Conservation (phyloP, 139 green algal species). For the Micractinium conductrix region DNA sequence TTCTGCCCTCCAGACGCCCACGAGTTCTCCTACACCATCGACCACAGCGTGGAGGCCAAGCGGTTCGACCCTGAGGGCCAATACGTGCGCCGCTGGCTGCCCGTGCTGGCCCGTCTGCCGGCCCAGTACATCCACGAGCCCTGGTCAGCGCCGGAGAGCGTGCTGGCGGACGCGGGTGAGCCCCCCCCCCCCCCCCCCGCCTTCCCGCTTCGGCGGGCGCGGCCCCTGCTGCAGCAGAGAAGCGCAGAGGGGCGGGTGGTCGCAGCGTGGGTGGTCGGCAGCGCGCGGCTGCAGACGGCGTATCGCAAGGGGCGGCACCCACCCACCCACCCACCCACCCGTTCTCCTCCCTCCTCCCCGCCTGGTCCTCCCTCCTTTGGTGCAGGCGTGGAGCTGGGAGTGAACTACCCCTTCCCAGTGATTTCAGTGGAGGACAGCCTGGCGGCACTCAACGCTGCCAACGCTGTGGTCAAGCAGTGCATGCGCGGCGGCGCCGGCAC, state of each 20-base stretch:
- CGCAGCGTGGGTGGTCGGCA: no score
- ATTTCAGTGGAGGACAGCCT: constrained; percentile 50
- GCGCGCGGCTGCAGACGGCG: no score
- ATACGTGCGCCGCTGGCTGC: constrained; percentile 92
- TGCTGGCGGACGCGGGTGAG: constrained; percentile 68
- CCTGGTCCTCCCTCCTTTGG: no score
- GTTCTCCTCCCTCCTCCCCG: no score
- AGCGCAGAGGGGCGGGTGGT: not conserved
- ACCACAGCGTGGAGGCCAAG: constrained; percentile 67
- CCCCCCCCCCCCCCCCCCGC: no score
- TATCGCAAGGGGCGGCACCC: no score
- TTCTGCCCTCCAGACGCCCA: constrained; percentile 60
- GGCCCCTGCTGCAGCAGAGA: not conserved
- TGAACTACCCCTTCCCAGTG: constrained; percentile 77
- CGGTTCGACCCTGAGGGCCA: constrained; percentile 85
- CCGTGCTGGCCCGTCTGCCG: constrained; percentile 80
- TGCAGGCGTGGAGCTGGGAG: constrained; percentile 70
- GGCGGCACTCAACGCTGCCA: constrained; percentile 42
- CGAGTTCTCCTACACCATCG: constrained; percentile 74
- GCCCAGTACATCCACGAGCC: constrained; percentile 75
- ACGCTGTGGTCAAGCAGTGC: constrained; percentile 41
- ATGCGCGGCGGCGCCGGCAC: not conserved
- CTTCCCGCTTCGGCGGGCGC: no score
- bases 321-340: no score
- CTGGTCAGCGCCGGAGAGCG: constrained; percentile 69